Conservation (phyloP, 768 basidiomycete species). For the Hericium erinaceus region DNA sequence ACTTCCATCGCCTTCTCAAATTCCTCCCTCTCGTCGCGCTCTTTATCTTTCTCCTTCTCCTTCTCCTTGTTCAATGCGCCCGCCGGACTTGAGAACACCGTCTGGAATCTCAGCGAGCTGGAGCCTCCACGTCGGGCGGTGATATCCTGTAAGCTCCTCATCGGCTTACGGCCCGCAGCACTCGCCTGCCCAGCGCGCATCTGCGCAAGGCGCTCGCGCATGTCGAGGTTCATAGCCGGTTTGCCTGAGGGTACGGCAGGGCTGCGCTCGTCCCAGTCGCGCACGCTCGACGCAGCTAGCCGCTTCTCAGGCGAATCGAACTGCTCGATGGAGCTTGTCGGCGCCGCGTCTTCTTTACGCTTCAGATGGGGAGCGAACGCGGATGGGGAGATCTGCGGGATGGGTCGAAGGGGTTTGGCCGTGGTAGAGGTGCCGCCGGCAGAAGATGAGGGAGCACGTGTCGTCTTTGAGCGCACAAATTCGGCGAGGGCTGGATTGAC, state of each 20-base stretch:
- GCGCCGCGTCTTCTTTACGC: not conserved
- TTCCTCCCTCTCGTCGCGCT: not conserved
- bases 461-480: not conserved
- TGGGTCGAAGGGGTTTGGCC: not conserved
- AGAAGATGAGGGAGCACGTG: not conserved
- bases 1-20: not conserved
- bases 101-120: no score
- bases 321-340: not conserved
- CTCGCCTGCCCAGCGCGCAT: not conserved
- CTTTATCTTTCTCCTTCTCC: not conserved
- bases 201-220: not conserved
- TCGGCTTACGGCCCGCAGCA: not conserved
- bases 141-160: no score
- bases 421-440: not conserved
- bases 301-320: slow-evolving; percentile 1
- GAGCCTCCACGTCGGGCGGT: no score
- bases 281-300: not conserved
- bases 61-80: not conserved
- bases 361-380: not conserved
- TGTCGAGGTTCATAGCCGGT: not conserved
- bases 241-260: no score
- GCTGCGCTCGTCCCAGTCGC: not conserved
- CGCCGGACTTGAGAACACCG: no score
- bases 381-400: slow-evolving; percentile 2
- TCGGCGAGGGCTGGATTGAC: not conserved